Conservation (phyloP, 352 stramenopile species). For the Achlya hypogyna region DNA sequence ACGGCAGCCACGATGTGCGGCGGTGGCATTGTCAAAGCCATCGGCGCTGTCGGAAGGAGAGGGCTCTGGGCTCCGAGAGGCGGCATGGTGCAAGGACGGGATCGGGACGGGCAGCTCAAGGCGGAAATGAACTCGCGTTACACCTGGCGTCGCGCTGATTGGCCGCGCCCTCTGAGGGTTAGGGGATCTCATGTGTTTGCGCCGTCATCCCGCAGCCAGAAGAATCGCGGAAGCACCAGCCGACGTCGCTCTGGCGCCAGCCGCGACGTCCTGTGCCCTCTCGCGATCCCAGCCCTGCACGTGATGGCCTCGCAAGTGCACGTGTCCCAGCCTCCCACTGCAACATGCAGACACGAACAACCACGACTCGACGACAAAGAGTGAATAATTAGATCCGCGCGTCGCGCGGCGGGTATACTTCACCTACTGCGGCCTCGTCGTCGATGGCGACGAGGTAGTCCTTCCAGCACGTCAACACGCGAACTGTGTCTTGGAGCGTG, state of each 20-base stretch:
- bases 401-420: slow-evolving; percentile 30
- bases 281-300: no score
- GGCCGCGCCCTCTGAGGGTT: no score
- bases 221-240: not conserved
- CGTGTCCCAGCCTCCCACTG: no score
- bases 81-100: not conserved
- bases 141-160: not conserved
- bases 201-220: not conserved
- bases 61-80: not conserved
- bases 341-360: no score
- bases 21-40: not conserved
- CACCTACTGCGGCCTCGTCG: slow-evolving; percentile 22
- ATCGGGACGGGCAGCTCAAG: not conserved
- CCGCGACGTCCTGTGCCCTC: no score
- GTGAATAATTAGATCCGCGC: no score
- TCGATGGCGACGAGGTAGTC: slow-evolving; percentile 20
- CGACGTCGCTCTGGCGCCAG: no score
- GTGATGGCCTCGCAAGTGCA: no score
- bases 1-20: not conserved
- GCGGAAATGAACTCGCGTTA: not conserved
- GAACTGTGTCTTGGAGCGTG: slow-evolving; percentile 28
- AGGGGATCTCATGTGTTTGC: not conserved
- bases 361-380: no score
- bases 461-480: slow-evolving; percentile 39
- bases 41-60: not conserved